Evolutionary conservation across 2,329 filamentous ascomycete species (phyloP), one percentile per base, ranked within the genome.

Genomic region (Xylaria sp.): DNA sequence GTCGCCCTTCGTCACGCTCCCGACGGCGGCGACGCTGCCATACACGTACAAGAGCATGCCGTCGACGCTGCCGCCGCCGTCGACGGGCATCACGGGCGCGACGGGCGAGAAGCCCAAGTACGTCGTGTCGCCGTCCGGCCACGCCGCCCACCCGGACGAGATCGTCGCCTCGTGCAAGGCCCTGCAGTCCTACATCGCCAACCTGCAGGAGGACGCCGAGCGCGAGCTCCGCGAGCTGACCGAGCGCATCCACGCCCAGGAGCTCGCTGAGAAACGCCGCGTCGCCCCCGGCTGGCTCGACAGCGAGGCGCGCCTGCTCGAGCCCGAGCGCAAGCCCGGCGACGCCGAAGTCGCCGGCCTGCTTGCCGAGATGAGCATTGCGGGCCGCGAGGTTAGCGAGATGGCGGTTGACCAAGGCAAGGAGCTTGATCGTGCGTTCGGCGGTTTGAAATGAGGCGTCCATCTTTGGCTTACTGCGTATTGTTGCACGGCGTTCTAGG

Each of bases 31-130:
- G 19, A 97, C 93, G 0, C 87, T 99, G 7, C 94, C 95, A 23
- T 98, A 98, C 81, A 96, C 92, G 69, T 98, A 97, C 84, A 94
- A 93, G 74, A 85, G 88, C 10, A 89, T 98, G 73, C 92, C 94
- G 0, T 94, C 92, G 0, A 90, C 92, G 2, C 86, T 98, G 0
- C 94, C 95, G 0, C 87, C 87, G 1, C 90, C 91, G 1, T 83
- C 87, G 33, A 85, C 87, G 7, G 83, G 83, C 60, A 79, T 84
- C 19, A 75, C 75, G 13, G 73, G 67, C 53, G 63, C 77, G 19
- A 72, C 76, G 25, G 62, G 77, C 71, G 65, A 77, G n/a, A 89
- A 86, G 68, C 83, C 82, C 29, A 85, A 84, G 66, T 97, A 96
- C 76, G 88, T 98, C 21, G 81, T 91, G 54, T 94, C 93, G 2